Base-by-base conservation (phyloP, 495 filamentous ascomycete genomes). In the Chaetomium fimeti region DNA sequence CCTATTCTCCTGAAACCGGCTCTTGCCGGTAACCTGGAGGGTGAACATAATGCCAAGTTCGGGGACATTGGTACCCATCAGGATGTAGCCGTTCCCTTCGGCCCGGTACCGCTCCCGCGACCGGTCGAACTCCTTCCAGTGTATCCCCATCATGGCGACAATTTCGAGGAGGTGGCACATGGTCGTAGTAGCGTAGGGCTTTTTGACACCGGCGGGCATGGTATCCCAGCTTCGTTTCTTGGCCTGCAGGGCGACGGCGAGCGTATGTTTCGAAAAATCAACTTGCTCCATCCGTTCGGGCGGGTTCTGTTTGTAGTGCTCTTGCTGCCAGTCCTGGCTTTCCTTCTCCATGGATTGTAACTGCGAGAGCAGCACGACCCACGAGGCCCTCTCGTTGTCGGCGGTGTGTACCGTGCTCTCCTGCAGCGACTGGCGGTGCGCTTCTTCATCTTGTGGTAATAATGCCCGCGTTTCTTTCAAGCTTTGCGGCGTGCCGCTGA, bases 131-230 rank as follows among this genome's bases (percentile, higher is more conserved):
- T 78, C 78, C 60, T 77, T 79, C 81, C 81, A 84, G 69, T 84
- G 72, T 12, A 84, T 74, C 0, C 81, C 81, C 55, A 84, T 64
- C 73, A 82, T 78, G 28, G 80, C 76, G 22, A 76, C 78, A 32
- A 83, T 79, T 61, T 82, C 81, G 18, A 83, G 72, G 11, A 83
- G 51, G 64, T 83, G 79, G 62, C 77, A 81, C 16, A 83, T 79
- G 61, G 81, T 73, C 0, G 77, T 80, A 6, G 74, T 82, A 6
- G 80, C 81, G 55, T 79, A 83, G 9, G 81, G 81, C 58, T 82
- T 82, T 28, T 72, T 80, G 59, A 83, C 75, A 27, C 73, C 69
- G 18, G 71, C 36, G 0, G 80, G 79, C 70, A 83, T 81, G 42
- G 72, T 81, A 63, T 84, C 80, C 81, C 81, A 84, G 22, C 78